Evolutionary conservation across 345 rosid species (phyloP), one percentile per base, ranked within the genome.

Genomic region (Turnera subulata): DNA sequence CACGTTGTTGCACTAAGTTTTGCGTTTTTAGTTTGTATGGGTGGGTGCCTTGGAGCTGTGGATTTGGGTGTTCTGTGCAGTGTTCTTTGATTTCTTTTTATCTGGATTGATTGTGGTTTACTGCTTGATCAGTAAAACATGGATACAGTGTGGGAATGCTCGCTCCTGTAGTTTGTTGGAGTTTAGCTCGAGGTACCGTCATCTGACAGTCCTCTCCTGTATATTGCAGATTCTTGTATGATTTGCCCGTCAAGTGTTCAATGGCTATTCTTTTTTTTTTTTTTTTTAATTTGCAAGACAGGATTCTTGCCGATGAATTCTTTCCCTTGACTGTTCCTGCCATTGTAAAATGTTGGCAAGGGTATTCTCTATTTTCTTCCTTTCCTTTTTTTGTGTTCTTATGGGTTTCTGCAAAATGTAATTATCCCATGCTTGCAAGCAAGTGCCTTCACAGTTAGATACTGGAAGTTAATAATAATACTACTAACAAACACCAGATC

Each of bases 141-240:
- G 69, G 62, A 68, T 49, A 58, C n/a, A 11, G 56, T 50, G 39
- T 56, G 35, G 67, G 74, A 61, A 46, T 59, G 18, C 57, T 55
- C 48, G 61, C 68, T 58, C 61, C 12, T 50, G 58, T 64, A 62
- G 61, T 55, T 70, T 65, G 59, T 66, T 65, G 73, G 67, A 42
- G 46, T 56, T 57, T 68, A 49, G 62, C 63, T 47, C 47, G 66
- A 61, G 74, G 62, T 50, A 63, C 25, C 53, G 50, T 33, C 50
- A 25, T 40, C 20, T 25, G 12, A 16, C 44, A 50, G 32, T 61
- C 66, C 52, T 51, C 64, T 53, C 55, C 46, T 78, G 76, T 75
- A 70, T 55, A 73, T 68, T 65, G 25, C 38, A 56, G 50, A 65
- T 67, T 72, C 74, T 56, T 74, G 73, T 75, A 75, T 56, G 71